A percentile compares a stretch with the other conserved stretches of the same genome.
Evolutionary conservation across 768 basidiomycete genomes (phyloP).

Genomic region (Russula olivacea): DNA sequence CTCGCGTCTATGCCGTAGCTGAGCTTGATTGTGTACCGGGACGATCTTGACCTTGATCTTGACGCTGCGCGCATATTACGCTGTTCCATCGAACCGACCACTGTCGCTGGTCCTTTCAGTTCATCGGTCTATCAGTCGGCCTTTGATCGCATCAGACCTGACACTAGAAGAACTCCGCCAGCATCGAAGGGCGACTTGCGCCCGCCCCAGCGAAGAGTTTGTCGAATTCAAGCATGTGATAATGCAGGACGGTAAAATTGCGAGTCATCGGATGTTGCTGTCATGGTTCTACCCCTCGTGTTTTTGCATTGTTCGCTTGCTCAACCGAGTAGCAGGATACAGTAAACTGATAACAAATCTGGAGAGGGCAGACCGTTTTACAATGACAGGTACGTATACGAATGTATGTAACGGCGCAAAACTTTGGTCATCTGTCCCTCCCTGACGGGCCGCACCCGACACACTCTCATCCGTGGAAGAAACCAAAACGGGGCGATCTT

Average conservation of each 20-base stretch:
- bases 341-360: neutral
- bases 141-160: neutral
- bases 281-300: neutral
- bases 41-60: neutral
- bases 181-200: neutral
- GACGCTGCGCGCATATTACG: neutral
- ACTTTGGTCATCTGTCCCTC: constrained; percentile 25
- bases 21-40: neutral
- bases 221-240: constrained; percentile 7
- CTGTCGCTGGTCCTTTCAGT: neutral
- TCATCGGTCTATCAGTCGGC: neutral
- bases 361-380: neutral
- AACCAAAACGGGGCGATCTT: constrained; percentile 53
- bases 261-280: neutral
- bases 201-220: too few species aligned
- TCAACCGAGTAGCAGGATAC: constrained; percentile 8
- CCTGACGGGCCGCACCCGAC: constrained; percentile 59
- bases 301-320: constrained; percentile 11
- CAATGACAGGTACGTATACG: neutral
- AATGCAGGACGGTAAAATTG: neutral
- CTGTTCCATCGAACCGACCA: neutral
- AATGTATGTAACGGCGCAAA: neutral
- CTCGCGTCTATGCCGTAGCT: neutral
- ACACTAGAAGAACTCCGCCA: neutral
- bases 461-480: constrained; percentile 25